Base-by-base conservation (phyloP, 2,329 filamentous ascomycete genomes). In the Neoarthrinium moseri region DNA sequence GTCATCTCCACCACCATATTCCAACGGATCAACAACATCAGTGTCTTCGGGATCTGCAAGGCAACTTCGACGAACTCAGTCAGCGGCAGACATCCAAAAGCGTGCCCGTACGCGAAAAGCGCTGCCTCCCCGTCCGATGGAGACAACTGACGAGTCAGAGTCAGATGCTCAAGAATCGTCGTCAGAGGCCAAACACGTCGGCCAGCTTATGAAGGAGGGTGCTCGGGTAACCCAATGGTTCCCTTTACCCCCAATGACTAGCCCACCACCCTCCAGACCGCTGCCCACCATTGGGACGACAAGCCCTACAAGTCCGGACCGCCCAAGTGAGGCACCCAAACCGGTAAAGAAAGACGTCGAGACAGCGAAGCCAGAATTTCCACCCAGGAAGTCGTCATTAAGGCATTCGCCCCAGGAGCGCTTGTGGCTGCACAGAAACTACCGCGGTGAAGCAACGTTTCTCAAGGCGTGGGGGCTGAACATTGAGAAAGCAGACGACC, bases 371-470 rank as follows among this genome's bases (percentile, higher is more conserved):
- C 51, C 38, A 49, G 20, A 48, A 34, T 45, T 26, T 45, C 29
- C 37, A 17, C 40, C 40, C 17, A 12, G 29, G 15, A 49, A 17
- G 12, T 38, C 49, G 27, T 43, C 45, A 21, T 36, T 36, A 15
- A 51, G 51, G 6, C 45, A 54, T 17, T 56, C 56, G 10, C 30
- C 54, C 3, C 53, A 55, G 39, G 58, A 61, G 30, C 48, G 57
- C 6, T 49, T 59, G 21, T 61, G 58, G 58, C 39, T 61, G 22
- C 58, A 61, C 46, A 42, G 50, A 23, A 53, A 61, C 32, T 61
- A 61, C 46, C 55, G 57, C 12, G 58, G 58, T 30, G 58, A 61
- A 43, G 55, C 57, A 4, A 53, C 46, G 8, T 61, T 61, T 46
- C 46, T 61, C 22, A 53, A 50, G 17, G 56, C 58, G 6, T 61